phyloP scores from a whole-genome alignment of 768 basidiomycete species.

The Suillus weaverae region DNA sequence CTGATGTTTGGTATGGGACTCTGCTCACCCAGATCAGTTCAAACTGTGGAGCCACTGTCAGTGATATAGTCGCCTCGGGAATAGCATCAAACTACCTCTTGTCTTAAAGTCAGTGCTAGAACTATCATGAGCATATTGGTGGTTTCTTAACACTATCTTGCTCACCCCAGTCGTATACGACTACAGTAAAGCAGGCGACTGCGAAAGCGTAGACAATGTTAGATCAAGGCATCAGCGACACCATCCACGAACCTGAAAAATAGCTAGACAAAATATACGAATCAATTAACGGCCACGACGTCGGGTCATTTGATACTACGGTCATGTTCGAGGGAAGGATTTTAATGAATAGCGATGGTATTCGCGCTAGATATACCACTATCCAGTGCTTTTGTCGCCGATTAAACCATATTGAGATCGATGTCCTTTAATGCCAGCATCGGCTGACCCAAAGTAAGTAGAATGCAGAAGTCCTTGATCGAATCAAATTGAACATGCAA shows the following conservation, averaged over 20 bases:
- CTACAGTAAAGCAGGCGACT: not conserved
- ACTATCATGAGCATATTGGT: not conserved
- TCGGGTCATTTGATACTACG: not conserved
- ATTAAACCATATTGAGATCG: not conserved
- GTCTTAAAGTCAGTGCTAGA: not conserved
- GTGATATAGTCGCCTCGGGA: not conserved
- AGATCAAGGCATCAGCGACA: not conserved
- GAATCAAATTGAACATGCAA: not conserved
- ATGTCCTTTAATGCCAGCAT: not conserved
- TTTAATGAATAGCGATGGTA: not conserved
- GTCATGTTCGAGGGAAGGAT: not conserved
- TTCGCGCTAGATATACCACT: not conserved
- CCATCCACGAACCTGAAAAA: not conserved
- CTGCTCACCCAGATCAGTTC: constrained; percentile 1
- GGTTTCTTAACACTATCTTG: not conserved
- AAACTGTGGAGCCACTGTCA: not conserved
- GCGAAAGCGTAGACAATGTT: not conserved
- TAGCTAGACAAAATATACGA: not conserved
- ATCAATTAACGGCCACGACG: not conserved
- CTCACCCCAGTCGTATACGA: not conserved
- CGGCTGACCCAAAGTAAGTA: not conserved
- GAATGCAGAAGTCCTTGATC: not conserved
- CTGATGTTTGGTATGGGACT: no score
- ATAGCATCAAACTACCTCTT: not conserved
- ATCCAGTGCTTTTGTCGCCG: not conserved